Base-by-base conservation (phyloP, 2,329 filamentous ascomycete genomes). In the Pseudogymnoascus verrucosus region DNA sequence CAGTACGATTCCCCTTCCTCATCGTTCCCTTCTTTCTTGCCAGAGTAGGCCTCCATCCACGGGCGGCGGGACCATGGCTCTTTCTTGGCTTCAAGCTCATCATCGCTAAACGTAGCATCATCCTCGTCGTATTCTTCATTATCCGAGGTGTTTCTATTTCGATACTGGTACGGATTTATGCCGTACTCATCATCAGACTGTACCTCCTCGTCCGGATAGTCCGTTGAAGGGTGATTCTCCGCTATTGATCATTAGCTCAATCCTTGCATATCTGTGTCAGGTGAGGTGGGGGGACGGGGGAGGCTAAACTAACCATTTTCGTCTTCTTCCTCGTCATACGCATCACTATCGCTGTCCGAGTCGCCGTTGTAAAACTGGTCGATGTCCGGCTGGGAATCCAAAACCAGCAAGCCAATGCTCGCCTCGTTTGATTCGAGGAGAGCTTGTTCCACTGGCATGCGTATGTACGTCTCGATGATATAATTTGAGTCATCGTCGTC, bases 161-260 rank as follows among this genome's bases (percentile, higher is more conserved):
- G 78, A 70, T 81, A 86, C 36, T 77, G 74, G 71, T 87, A 87
- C 1, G 83, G 73, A 63, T 84, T 80, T 8, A 78, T 77, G 47
- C 79, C 82, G 66, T 80, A 84, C 72, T 89, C 86, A 67, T 89
- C 86, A 68, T 91, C 89, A 14, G 85, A 87, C 51, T 85, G 87
- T 12, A 91, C 81, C 72, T 93, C 89, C 62, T 93, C 89, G 66
- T 93, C 89, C 0, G 89, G 89, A 68, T 93, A 93, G 72, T 93
- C 89, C 62, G 89, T 87, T 3, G 86, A 85, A 71, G 92, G 91
- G 74, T 91, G 87, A 70, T 91, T 88, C 72, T 93, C 89, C 37
- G 89, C 88, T 87, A 65, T n/a, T 44, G 36, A 5, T 1, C 8
- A 31, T 69, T 70, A 69, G 67, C 60, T 21, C 66, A 8, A 26